phyloP scores from a whole-genome alignment of 352 stramenopile genomes.

The Pythium brassicae region DNA sequence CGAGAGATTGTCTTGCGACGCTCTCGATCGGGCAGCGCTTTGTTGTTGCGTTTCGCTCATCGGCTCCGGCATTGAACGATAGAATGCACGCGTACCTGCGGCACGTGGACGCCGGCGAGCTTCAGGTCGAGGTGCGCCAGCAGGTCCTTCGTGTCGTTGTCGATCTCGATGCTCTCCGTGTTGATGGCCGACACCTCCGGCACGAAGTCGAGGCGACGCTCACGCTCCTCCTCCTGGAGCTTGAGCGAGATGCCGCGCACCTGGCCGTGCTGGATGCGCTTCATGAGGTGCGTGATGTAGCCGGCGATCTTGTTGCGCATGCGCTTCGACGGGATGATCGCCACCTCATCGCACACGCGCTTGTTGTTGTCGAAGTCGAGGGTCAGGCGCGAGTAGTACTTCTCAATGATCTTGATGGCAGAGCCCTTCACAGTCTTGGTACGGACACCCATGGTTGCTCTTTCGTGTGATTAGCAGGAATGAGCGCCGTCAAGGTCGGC shows the following conservation, averaged over 20 bases:
- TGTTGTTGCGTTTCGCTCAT: conserved; percentile 35
- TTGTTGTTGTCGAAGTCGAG: conserved; percentile 99
- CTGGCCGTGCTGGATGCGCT: conserved; percentile 98
- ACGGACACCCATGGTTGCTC: conserved; percentile 95
- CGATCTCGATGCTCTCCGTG: conserved; percentile 95
- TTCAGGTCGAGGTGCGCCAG: conserved; percentile 95
- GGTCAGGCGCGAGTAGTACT: conserved; percentile 99
- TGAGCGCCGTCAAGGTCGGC: not conserved
- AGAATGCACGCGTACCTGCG: conserved; percentile 57
- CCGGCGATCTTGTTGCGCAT: conserved; percentile 99
- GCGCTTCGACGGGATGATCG: conserved; percentile 99
- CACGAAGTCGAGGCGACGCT: conserved; percentile 99
- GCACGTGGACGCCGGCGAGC: conserved; percentile 86
- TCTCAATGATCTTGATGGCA: conserved; percentile 99
- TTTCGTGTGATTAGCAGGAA: conserved; percentile 22
- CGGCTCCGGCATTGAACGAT: conserved; percentile 78
- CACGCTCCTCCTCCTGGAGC: conserved; percentile 99
- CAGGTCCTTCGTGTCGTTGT: conserved; percentile 98
- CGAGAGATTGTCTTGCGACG: conserved; percentile 8
- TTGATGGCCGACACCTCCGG: conserved; percentile 96
- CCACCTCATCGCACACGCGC: conserved; percentile 95
- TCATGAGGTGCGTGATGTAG: conserved; percentile 99
- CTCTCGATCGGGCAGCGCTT: conserved; percentile 10
- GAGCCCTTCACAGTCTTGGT: conserved; percentile 99
- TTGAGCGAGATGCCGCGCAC: conserved; percentile 99